Evolutionary conservation across 306 rosid genomes (phyloP).

Genomic region (Vigna radiata): DNA sequence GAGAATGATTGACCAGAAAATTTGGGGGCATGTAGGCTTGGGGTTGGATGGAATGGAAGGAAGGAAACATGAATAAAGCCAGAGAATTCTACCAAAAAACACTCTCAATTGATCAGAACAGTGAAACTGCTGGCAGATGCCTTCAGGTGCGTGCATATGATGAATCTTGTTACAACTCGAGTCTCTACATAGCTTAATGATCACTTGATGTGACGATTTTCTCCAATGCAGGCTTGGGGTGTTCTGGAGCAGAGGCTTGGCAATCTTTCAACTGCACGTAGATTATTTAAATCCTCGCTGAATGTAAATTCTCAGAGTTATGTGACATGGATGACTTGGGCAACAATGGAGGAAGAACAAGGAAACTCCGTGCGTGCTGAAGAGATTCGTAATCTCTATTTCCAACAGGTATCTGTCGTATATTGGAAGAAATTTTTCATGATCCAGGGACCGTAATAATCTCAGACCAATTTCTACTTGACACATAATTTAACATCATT

Average conservation of each 20-base stretch:
- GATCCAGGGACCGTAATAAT: neutral
- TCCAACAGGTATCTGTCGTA: conserved; percentile 80
- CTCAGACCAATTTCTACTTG: neutral
- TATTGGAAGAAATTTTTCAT: neutral
- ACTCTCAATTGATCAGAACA: conserved; percentile 62
- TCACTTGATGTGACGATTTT: neutral
- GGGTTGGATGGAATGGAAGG: conserved; percentile 99
- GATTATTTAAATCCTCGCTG: conserved; percentile 85
- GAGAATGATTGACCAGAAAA: conserved; percentile 38
- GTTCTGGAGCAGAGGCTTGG: conserved; percentile 90
- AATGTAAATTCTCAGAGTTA: conserved; percentile 91
- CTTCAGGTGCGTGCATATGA: conserved; percentile 72
- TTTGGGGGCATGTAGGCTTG: conserved; percentile 75
- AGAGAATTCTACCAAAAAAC: conserved; percentile 83
- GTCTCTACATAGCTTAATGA: conserved; percentile 5
- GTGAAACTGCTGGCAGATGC: conserved; percentile 94
- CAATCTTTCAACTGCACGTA: conserved; percentile 76
- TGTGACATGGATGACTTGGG: conserved; percentile 99
- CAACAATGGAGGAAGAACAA: conserved; percentile 88
- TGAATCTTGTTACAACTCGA: conserved; percentile 30
- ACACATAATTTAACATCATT: neutral
- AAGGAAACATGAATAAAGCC: conserved; percentile 80
- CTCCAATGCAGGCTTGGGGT: conserved; percentile 89
- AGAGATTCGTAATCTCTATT: conserved; percentile 89
- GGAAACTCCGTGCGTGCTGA: conserved; percentile 91